phyloP scores from a whole-genome alignment of 202 grass and related monocot species.

The Elaeis oleifera region DNA sequence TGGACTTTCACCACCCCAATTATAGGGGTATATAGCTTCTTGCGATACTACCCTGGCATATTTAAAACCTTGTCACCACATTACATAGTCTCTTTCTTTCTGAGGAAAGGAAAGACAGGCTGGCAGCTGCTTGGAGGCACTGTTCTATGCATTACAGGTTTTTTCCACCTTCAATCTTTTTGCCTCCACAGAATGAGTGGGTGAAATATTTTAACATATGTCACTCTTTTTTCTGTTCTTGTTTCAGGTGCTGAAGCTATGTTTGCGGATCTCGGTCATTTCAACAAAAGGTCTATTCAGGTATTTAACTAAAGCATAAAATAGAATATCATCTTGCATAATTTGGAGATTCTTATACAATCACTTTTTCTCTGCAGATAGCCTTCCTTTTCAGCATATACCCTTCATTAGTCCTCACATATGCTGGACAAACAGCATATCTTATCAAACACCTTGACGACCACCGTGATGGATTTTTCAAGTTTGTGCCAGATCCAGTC shows the following conservation, averaged over 20 bases:
- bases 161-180: not conserved
- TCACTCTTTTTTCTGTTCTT: not conserved
- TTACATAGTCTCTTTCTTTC: conserved; percentile 50
- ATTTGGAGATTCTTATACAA: not conserved
- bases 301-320: conserved; percentile 15
- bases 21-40: conserved; percentile 48
- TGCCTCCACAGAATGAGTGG: no score
- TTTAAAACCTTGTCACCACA: conserved; percentile 55
- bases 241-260: conserved; percentile 52
- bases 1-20: conserved; percentile 69
- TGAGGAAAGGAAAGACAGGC: conserved; percentile 44
- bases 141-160: conserved; percentile 67
- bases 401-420: conserved; percentile 60
- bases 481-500: conserved; percentile 47
- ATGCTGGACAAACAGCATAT: conserved; percentile 66
- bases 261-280: conserved; percentile 66
- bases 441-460: conserved; percentile 55
- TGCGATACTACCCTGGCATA: conserved; percentile 46
- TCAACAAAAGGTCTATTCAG: conserved; percentile 59
- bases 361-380: conserved; percentile 31
- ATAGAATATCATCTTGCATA: no score
- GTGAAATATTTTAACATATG: not conserved
- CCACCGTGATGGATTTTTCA: conserved; percentile 57
- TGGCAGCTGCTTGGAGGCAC: conserved; percentile 61
- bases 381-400: conserved; percentile 62